Conservation (phyloP, 768 basidiomycete genomes). For the Phallus indusiatus region DNA sequence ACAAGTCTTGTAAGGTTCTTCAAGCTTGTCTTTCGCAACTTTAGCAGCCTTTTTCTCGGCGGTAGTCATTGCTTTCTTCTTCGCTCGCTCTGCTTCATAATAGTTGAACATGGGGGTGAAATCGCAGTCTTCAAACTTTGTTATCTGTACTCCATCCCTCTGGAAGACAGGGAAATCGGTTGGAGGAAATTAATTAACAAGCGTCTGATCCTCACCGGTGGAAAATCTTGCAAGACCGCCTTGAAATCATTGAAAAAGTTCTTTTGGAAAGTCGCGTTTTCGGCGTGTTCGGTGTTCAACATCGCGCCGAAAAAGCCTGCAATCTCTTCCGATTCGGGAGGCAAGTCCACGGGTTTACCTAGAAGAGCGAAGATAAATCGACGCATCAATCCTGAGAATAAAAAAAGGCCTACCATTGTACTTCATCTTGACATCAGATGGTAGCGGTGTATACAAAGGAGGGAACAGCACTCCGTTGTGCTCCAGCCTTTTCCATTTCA, state of each 20-base stretch:
- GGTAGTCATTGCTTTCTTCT: slow-evolving; percentile 76
- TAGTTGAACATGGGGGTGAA: slow-evolving; percentile 92
- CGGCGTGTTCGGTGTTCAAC: slow-evolving; percentile 85
- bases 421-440: slow-evolving; percentile 80
- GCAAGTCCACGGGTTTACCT: slow-evolving; percentile 75
- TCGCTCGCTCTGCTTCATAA: slow-evolving; percentile 86
- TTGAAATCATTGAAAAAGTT: slow-evolving; percentile 96
- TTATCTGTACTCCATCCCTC: slow-evolving; percentile 69
- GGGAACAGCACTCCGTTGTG: slow-evolving; percentile 96
- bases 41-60: slow-evolving; percentile 91
- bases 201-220: slow-evolving; percentile 54
- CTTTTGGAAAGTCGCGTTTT: slow-evolving; percentile 79
- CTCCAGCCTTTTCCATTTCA: slow-evolving; percentile 93
- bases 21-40: slow-evolving; percentile 72
- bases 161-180: slow-evolving; percentile 19
- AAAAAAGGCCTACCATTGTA: slow-evolving; percentile 65
- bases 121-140: slow-evolving; percentile 72
- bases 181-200: neutral
- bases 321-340: slow-evolving; percentile 87
- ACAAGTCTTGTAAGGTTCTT: slow-evolving; percentile 56
- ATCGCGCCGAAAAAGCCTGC: slow-evolving; percentile 93
- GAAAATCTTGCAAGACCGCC: slow-evolving; percentile 63
- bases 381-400: neutral
- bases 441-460: slow-evolving; percentile 83
- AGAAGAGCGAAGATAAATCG: neutral